phyloP scores from a whole-genome alignment of 2,329 filamentous ascomycete genomes.

The Phialocephala subalpina region DNA sequence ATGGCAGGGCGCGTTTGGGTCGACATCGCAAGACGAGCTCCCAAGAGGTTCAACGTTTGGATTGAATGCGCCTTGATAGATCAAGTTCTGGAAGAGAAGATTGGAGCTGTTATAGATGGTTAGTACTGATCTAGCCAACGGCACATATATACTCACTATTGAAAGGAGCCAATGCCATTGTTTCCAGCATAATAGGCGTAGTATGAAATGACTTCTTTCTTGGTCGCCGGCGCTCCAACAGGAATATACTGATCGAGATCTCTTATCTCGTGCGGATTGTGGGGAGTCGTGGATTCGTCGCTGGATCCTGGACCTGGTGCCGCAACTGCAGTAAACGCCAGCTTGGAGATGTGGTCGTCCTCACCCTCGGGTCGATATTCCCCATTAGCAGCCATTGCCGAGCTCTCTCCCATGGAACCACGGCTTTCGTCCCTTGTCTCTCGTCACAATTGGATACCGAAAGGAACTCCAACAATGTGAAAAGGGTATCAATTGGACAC shows the following conservation, averaged over 20 bases:
- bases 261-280: constrained; percentile 28
- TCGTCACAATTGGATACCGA: constrained; percentile 5
- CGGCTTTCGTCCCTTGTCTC: background rate
- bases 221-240: constrained; percentile 36
- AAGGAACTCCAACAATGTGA: background rate
- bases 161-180: constrained; percentile 43
- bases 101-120: constrained; percentile 36
- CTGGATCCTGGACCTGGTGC: constrained; percentile 27
- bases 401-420: background rate
- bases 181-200: constrained; percentile 44
- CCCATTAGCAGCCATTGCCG: constrained; percentile 23
- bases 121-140: background rate
- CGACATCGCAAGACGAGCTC: constrained; percentile 38
- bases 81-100: constrained; percentile 44
- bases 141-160: constrained; percentile 38
- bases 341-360: constrained; percentile 32
- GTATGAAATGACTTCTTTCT: constrained; percentile 41
- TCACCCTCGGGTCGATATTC: constrained; percentile 21
- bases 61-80: constrained; percentile 44
- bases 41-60: constrained; percentile 43
- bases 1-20: constrained; percentile 39
- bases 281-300: constrained; percentile 18
- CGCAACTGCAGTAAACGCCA: constrained; percentile 37
- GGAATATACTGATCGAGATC: constrained; percentile 31
- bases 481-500: background rate